A percentile compares a stretch with the other conserved stretches of the same genome.
phyloP scores from a whole-genome alignment of 331 rosid species.

The Quercus tomentella region DNA sequence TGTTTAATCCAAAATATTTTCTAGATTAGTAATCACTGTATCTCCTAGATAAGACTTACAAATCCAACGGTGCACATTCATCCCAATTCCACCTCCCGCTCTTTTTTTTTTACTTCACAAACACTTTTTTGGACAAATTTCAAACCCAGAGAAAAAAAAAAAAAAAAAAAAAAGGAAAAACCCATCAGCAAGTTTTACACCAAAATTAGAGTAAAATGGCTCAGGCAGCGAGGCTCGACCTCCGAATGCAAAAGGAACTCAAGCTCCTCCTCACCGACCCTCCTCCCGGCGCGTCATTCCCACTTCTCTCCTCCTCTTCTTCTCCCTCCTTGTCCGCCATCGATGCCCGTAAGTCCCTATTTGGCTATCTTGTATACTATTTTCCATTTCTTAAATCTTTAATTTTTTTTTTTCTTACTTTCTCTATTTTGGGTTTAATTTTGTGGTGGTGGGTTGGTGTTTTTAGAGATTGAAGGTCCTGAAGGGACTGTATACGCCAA shows the following conservation, averaged over 20 bases:
- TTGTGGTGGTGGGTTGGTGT: not conserved
- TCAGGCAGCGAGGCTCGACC: conserved; percentile 40
- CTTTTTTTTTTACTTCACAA: no score
- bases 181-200: not conserved
- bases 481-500: conserved; percentile 33
- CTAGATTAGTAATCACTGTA: no score
- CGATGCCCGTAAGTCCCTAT: conserved; percentile 22
- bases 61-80: no score
- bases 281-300: conserved; percentile 39
- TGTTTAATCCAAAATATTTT: no score
- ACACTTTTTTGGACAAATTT: no score
- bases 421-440: not conserved
- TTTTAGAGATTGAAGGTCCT: conserved; percentile 31
- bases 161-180: not conserved
- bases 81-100: no score
- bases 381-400: not conserved
- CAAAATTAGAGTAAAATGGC: conserved; percentile 19
- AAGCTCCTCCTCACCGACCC: conserved; percentile 45
- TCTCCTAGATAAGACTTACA: no score
- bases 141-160: no score
- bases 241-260: conserved; percentile 44
- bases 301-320: conserved; percentile 18
- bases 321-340: conserved; percentile 24
- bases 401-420: not conserved
- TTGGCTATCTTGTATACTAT: not conserved